These are phyloP conservation scores for Arabis alpina DNA, from an alignment of 345 rosid genomes.

Conservation along the genomic window DNA sequence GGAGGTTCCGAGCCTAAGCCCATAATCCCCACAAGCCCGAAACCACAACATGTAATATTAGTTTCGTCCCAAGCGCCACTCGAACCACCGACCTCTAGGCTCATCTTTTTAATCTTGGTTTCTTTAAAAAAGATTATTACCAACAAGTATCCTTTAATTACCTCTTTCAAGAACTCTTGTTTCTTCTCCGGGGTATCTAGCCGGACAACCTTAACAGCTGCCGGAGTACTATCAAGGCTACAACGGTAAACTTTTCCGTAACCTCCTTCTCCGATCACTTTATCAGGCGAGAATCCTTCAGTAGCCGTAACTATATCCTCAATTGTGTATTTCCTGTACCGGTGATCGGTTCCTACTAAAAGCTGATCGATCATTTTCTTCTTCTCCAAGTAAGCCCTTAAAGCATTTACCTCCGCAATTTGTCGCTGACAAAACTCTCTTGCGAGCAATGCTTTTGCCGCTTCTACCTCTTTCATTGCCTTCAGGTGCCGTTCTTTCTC, in stretches of 20 bases:
- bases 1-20: no score
- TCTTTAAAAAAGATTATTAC: no score
- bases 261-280: conserved; percentile 83
- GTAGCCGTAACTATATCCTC: conserved; percentile 74
- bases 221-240: conserved; percentile 80
- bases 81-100: no score
- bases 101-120: no score
- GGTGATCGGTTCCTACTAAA: conserved; percentile 57
- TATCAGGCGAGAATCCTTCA: conserved; percentile 58
- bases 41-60: no score
- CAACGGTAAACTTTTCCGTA: conserved; percentile 87
- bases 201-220: conserved; percentile 73
- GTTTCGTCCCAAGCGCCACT: no score
- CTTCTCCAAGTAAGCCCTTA: conserved; percentile 66
- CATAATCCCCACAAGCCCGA: no score
- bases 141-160: conserved; percentile 25
- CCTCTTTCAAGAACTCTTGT: conserved; percentile 90
- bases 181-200: conserved; percentile 60
- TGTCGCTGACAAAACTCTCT: conserved; percentile 64
- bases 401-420: conserved; percentile 70
- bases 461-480: conserved; percentile 70
- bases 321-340: conserved; percentile 69
- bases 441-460: conserved; percentile 66
- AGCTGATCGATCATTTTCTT: conserved; percentile 64
- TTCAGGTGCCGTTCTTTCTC: conserved; percentile 66